A percentile compares a stretch with the other conserved stretches of the same genome.
phyloP scores from a whole-genome alignment of 129 eudicot species.

The Tagetes erecta region DNA sequence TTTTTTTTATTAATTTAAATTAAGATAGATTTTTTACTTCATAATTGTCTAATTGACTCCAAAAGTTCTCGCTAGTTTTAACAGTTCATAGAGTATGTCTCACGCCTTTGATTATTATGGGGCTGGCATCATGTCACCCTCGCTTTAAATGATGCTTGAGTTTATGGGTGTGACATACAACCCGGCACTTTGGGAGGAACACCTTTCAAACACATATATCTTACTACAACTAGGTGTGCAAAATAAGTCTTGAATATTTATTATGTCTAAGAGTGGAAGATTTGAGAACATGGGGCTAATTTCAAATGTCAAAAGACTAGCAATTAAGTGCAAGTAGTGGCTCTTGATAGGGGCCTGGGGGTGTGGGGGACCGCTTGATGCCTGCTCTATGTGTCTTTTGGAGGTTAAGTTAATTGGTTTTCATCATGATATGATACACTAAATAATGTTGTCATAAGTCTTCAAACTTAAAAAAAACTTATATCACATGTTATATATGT shows the following conservation, averaged over 20 bases:
- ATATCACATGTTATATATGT: background rate
- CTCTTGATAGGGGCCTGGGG: constrained; percentile 26
- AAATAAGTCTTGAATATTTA: too few species aligned
- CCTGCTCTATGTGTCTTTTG: constrained; percentile 15
- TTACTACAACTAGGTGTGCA: background rate
- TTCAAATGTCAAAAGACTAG: background rate
- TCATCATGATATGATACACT: background rate
- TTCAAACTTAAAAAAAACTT: background rate
- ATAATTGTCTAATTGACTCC: too few species aligned
- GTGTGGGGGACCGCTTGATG: constrained; percentile 26
- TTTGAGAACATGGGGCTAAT: background rate
- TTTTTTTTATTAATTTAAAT: too few species aligned
- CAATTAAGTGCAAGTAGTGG: constrained; percentile 8
- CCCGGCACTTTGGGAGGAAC: too few species aligned
- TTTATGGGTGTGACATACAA: too few species aligned
- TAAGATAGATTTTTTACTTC: too few species aligned
- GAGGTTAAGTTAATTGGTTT: background rate
- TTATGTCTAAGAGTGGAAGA: background rate
- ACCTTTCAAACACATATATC: too few species aligned
- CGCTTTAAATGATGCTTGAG: too few species aligned
- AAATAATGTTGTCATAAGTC: background rate
- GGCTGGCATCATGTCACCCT: too few species aligned
- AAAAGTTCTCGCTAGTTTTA: too few species aligned
- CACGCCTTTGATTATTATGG: too few species aligned
- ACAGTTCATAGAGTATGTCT: too few species aligned